Evolutionary conservation across 306 rosid genomes (phyloP), one percentile per base, ranked within the genome.

Genomic region (Alnus rubra): DNA sequence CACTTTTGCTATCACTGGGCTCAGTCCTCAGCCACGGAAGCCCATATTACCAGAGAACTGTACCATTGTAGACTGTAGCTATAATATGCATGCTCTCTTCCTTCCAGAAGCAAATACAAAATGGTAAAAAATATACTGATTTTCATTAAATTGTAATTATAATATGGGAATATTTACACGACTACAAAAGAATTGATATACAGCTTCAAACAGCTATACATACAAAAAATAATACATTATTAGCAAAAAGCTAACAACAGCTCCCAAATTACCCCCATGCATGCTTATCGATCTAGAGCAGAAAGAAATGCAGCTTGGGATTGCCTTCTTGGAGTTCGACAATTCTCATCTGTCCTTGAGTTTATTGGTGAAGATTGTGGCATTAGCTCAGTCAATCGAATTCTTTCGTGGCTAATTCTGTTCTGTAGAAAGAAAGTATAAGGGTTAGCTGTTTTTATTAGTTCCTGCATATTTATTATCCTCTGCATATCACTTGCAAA

Each of bases 241-340:
- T 79, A 74, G 82, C 75, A 71, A 48, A 79, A 56, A 54, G 76
- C 78, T 78, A 79, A 76, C 74, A 78, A 79, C 12, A 51, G 15
- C 39, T 69, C 71, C 55, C 37, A 1, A 44, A 39, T 13, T 11
- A 63, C 49, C 13, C 2, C 4, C 31, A 1, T 39, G 72, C 74
- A 75, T 28, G 52, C 59, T 86, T 84, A 95, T 88, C 97, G 87
- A 86, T 92, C 98, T 79, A 89, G 86, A 85, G 82, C 84, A 67
- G 97, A 94, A 78, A 92, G 88, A 79, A 89, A 89, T 48, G 91
- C 86, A 81, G 89, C 83, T 73, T 86, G 89, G 47, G 89, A 83
- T 71, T 16, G 82, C 80, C 90, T 86, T 77, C 88, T 85, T 16
- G 93, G 88, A 70, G 92, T 90, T 33, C 53, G 82, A 64, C 82